phyloP scores from a whole-genome alignment of 1,284 basidiomycete species.

The Phellinidium pouzarii region DNA sequence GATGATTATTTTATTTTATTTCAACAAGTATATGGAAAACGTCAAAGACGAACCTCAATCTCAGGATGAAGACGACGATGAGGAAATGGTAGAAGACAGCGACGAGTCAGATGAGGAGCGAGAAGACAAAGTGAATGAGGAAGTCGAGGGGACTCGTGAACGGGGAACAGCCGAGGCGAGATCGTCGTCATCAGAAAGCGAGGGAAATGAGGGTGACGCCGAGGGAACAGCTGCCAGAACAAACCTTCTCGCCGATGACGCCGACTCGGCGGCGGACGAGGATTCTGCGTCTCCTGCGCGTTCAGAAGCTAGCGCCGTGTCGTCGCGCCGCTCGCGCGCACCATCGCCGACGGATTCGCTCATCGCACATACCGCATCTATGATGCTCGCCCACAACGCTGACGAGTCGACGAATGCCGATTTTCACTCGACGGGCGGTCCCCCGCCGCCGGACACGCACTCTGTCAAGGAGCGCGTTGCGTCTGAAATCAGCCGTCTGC shows the following conservation, averaged over 20 bases:
- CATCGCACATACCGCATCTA: conserved; percentile 30
- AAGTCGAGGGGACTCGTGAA: conserved; percentile 26
- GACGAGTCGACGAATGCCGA: background rate
- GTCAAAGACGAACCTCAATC: conserved; percentile 37
- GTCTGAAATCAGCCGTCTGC: conserved; percentile 54
- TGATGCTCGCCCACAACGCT: conserved; percentile 19
- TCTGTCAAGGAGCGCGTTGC: conserved; percentile 48
- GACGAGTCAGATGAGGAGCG: conserved; percentile 28
- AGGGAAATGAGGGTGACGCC: background rate
- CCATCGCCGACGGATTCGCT: conserved; percentile 33
- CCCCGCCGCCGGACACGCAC: background rate
- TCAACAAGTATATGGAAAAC: conserved; percentile 57
- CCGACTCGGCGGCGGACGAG: background rate
- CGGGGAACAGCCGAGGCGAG: conserved; percentile 20
- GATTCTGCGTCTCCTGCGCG: background rate
- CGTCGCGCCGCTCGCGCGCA: conserved; percentile 38
- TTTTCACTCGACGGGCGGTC: background rate
- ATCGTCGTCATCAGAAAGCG: conserved; percentile 20
- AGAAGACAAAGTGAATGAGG: conserved; percentile 26
- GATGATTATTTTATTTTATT: too few species aligned
- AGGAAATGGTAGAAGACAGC: conserved; percentile 30
- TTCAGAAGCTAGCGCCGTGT: conserved; percentile 20
- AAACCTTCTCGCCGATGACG: background rate
- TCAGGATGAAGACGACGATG: conserved; percentile 30
- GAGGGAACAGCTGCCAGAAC: background rate